A percentile compares a stretch with the other conserved stretches of the same genome.
phyloP scores from a whole-genome alignment of 495 filamentous ascomycete species.

The Lophiotrema nucula region DNA sequence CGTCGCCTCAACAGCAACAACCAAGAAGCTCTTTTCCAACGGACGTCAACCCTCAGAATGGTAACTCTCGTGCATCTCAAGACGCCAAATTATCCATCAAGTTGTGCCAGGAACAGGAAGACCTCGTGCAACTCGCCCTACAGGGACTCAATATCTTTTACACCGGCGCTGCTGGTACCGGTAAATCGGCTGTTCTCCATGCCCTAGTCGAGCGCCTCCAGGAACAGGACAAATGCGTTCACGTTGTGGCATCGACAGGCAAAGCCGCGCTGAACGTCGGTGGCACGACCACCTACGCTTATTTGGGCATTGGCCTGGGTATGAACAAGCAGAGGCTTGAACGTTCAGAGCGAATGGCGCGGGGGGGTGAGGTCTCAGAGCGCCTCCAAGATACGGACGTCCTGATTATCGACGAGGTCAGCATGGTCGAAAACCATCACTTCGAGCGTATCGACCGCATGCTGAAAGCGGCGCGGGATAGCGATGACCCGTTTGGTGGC shows the following conservation, averaged over 20 bases:
- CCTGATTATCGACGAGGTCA: slow-evolving; percentile 47
- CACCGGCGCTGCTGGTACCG: slow-evolving; percentile 59
- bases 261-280: slow-evolving; percentile 52
- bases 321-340: slow-evolving; percentile 31
- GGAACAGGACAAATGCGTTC: slow-evolving; percentile 39
- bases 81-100: no score
- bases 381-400: slow-evolving; percentile 44
- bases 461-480: slow-evolving; percentile 44
- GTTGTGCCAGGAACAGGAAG: slow-evolving; percentile 50
- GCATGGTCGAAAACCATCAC: slow-evolving; percentile 53
- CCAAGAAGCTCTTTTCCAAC: no score
- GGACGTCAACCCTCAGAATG: no score
- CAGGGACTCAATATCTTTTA: slow-evolving; percentile 58
- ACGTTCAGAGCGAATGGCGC: slow-evolving; percentile 12
- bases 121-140: slow-evolving; percentile 50
- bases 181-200: slow-evolving; percentile 58
- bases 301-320: slow-evolving; percentile 51
- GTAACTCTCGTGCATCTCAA: no score
- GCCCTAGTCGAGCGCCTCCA: slow-evolving; percentile 44
- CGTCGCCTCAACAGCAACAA: no score
- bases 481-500: slow-evolving; percentile 43
- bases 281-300: slow-evolving; percentile 54
- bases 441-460: slow-evolving; percentile 53
- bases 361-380: slow-evolving; percentile 2
- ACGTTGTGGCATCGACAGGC: slow-evolving; percentile 56